Base-by-base conservation (phyloP, 768 basidiomycete genomes). In the Termitomyces eurrhizus region DNA sequence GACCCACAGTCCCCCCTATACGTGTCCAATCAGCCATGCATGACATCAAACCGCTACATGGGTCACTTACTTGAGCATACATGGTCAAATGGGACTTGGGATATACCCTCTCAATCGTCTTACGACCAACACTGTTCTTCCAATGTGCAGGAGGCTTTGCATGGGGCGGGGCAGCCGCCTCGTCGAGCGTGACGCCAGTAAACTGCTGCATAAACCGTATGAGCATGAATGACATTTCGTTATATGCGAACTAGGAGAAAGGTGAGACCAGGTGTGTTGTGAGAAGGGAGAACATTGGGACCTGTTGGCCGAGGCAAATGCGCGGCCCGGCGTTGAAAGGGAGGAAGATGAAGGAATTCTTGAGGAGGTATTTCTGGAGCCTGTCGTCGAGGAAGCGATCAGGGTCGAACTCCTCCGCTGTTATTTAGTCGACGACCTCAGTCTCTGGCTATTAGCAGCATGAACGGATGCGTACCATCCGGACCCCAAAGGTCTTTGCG, bases 401-500 rank as follows among this genome's bases (percentile, higher is more conserved):
- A 0, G 88, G 88, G 66, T 90, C 88, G 58, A 89, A 89, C 66
- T 83, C 79, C 51, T 83, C 76, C 4, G 87, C 87, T 87, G 51
- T 54, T 32, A 18, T 41, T 52, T 6, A 11, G 39, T 4, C 26
- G 32, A 42, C 16, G 32, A 54, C 42, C 12, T 42, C 53, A 42
- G 18, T 16, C 16, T 32, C 12, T 7, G 24, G 7, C 4, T 32
- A 21, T n/a, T 3, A 36, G 7, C 29, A 58, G 36, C n/a, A 7
- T 5, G 7, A 57, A 58, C 52, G 29, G 53, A 7, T 26, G 58
- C 69, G 24, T 68, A 85, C 86, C 86, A 68, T 88, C 88, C 9
- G 87, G 86, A 7, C 88, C 88, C 88, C 88, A 90, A 1, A 87
- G 78, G 57, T 86, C 85, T 52, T 75, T 80, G 52, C 86, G 77